Evolutionary conservation across 1,139 yeast genomes (phyloP).

Genomic region (Geotrichum bryndzae): DNA sequence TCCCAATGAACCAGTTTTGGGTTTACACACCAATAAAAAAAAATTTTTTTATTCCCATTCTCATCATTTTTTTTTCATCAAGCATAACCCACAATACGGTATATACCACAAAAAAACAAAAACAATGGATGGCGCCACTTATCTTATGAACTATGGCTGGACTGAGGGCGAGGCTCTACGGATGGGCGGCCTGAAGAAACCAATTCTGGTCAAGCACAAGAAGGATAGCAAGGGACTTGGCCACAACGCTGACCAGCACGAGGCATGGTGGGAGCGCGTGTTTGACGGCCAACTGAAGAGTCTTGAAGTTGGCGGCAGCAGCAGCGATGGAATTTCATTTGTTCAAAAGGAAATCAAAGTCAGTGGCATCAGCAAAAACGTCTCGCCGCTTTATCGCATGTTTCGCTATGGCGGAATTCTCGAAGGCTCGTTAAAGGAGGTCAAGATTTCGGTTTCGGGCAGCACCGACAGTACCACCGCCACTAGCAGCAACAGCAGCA

Average conservation of each 20-base stretch:
- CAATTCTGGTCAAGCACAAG: constrained; percentile 84
- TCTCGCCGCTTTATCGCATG: constrained; percentile 46
- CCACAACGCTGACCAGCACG: constrained; percentile 60
- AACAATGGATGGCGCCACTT: constrained; percentile 66
- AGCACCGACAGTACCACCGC: constrained; percentile 21
- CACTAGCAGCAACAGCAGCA: constrained; percentile 16
- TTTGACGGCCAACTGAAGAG: constrained; percentile 89
- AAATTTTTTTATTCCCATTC: not conserved
- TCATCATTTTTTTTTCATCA: not conserved
- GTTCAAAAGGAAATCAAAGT: constrained; percentile 32
- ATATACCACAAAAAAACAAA: not conserved
- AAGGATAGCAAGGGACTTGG: constrained; percentile 88
- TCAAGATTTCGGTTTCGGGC: constrained; percentile 26
- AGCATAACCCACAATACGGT: not conserved
- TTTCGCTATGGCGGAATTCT: constrained; percentile 84
- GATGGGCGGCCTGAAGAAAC: constrained; percentile 75
- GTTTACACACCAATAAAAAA: not conserved
- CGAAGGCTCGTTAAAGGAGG: constrained; percentile 57
- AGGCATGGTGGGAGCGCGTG: constrained; percentile 94
- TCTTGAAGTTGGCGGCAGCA: constrained; percentile 51
- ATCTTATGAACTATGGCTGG: constrained; percentile 83
- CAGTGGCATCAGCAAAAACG: constrained; percentile 35
- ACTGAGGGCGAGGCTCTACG: constrained; percentile 78
- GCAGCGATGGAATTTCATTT: constrained; percentile 34
- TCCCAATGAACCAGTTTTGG: no score